These are phyloP conservation scores for Hypholoma fasciculare DNA, from an alignment of 768 basidiomycete species.

Conservation along the genomic window DNA sequence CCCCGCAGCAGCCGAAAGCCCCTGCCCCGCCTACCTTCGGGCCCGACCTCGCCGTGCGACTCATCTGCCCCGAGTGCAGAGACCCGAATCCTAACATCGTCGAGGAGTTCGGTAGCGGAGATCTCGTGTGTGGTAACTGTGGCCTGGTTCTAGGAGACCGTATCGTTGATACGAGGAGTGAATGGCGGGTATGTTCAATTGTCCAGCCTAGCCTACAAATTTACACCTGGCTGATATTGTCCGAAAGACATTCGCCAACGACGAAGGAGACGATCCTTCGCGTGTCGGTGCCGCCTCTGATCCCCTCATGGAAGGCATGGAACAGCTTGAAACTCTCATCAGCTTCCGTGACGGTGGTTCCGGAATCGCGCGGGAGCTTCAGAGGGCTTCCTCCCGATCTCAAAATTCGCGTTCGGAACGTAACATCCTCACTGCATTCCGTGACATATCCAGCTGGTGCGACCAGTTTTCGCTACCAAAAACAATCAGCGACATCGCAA, in stretches of 20 bases:
- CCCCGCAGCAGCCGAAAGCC: conserved; percentile 48
- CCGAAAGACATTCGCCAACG: conserved; percentile 93
- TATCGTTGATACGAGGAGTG: conserved; percentile 96
- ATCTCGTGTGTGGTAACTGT: conserved; percentile 93
- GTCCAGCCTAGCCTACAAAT: conserved; percentile 7
- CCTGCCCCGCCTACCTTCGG: conserved; percentile 63
- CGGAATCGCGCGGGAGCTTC: conserved; percentile 88
- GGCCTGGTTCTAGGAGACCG: conserved; percentile 95
- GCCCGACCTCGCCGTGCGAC: conserved; percentile 83
- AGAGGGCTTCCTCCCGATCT: conserved; percentile 86
- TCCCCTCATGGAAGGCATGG: conserved; percentile 91
- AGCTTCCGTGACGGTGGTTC: conserved; percentile 95
- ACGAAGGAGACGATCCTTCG: conserved; percentile 98
- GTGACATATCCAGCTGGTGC: conserved; percentile 91
- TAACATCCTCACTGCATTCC: conserved; percentile 85
- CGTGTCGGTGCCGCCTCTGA: conserved; percentile 98
- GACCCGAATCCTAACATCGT: conserved; percentile 92
- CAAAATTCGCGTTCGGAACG: conserved; percentile 80
- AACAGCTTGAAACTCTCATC: conserved; percentile 93
- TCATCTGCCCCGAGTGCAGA: conserved; percentile 95
- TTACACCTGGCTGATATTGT: conserved; percentile 16
- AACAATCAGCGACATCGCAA: conserved; percentile 93
- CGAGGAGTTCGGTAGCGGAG: conserved; percentile 97
- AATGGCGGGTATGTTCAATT: conserved; percentile 85
- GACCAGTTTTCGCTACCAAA: conserved; percentile 94